Evolutionary conservation across 495 filamentous ascomycete genomes (phyloP), one percentile per base, ranked within the genome.

Genomic region (Lophium mytilinum): DNA sequence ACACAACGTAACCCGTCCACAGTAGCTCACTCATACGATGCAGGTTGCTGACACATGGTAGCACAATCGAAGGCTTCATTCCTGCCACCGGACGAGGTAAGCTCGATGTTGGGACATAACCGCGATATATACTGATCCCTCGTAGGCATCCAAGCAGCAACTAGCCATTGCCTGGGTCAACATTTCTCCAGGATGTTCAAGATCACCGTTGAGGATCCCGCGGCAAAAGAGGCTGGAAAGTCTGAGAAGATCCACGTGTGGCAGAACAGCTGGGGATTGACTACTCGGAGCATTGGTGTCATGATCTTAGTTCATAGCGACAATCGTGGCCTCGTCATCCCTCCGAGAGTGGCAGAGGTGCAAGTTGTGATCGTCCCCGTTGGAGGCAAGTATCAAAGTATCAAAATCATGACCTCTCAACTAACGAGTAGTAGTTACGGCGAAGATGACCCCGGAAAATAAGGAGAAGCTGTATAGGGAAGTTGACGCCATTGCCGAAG

Each of bases 141-240:
- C 4, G 15, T 18, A 17, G 43, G 39, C 17, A 97, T 98, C 61
- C 94, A 98, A 73, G 93, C 89, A 58, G 93, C 82, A 50, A 98
- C 94, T 17, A 90, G 86, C 52, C 93, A 98, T 70, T 91, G 88
- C 67, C 80, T 98, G 1, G 93, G 93, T 33, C 91, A 96, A 71
- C 96, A 97, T 72, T 96, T 98, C 78, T 87, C 84, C 69, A 95
- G 89, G 72, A 98, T 98, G 93, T 98, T 96, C 72, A 83, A 88
- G 68, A 96, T 98, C 72, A 90, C 86, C 0, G 91, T 98, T 15
- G 92, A 98, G 72, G 90, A 96, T 66, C 94, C 94, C 11, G 77
- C 81, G 50, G 73, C 78, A 49, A 89, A 89, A 71, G 80, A 83
- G 37, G 68, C 58, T 24, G 89, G 83, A 41, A 85, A 92, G 68